phyloP scores from a whole-genome alignment of 306 rosid species.

The Abrus precatorius region DNA sequence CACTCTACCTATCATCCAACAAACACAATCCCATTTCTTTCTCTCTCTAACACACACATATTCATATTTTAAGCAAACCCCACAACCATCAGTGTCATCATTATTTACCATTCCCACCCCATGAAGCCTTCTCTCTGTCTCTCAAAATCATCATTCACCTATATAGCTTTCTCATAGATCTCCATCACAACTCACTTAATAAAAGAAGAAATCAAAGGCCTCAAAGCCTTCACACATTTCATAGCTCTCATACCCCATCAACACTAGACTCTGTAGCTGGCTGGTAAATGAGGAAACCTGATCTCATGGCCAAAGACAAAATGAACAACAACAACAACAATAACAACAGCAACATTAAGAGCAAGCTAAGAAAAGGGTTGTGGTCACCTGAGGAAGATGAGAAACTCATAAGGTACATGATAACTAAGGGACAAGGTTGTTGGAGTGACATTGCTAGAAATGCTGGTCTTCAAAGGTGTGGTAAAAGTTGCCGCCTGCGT shows the following conservation, averaged over 20 bases:
- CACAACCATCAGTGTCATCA: constrained; percentile 68
- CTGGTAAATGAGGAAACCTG: constrained; percentile 58
- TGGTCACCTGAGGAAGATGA: constrained; percentile 99
- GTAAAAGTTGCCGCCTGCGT: constrained; percentile 97
- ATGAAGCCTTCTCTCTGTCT: constrained; percentile 68
- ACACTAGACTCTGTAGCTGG: neutral
- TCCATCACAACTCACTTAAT: constrained; percentile 49
- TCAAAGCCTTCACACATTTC: neutral
- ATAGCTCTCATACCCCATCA: neutral
- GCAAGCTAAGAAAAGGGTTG: constrained; percentile 76
- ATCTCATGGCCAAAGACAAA: constrained; percentile 46
- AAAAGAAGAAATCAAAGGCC: constrained; percentile 28
- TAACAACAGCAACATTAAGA: constrained; percentile 44
- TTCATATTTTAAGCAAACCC: constrained; percentile 88
- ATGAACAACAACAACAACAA: constrained; percentile 38
- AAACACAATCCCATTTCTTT: constrained; percentile 60
- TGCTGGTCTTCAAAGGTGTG: constrained; percentile 89
- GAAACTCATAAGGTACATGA: constrained; percentile 86
- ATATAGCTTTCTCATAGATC: constrained; percentile 59
- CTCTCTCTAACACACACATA: constrained; percentile 36
- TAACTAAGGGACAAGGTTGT: constrained; percentile 92
- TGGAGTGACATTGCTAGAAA: constrained; percentile 95
- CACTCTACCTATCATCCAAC: constrained; percentile 95
- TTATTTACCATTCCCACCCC: constrained; percentile 68
- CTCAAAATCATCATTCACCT: constrained; percentile 47